Percentiles rank a stretch among this genome's conserved stretches.
phyloP scores from a whole-genome alignment of 306 rosid genomes.

The Citrullus colocynthis region DNA sequence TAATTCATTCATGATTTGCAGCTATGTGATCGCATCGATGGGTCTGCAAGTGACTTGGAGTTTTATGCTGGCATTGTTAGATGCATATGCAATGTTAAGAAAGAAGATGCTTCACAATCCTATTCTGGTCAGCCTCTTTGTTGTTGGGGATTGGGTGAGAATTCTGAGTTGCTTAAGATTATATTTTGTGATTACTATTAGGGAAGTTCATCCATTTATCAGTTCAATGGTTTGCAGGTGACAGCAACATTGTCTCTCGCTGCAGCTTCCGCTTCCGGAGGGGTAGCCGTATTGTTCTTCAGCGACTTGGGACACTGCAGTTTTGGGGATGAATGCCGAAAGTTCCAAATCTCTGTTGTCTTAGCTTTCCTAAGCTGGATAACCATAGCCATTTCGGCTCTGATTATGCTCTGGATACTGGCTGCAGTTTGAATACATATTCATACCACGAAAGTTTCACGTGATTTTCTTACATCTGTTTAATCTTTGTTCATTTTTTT shows the following conservation, averaged over 20 bases:
- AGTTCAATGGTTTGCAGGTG: slow-evolving; percentile 30
- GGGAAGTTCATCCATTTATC: neutral
- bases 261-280: slow-evolving; percentile 84
- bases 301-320: slow-evolving; percentile 52
- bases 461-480: neutral
- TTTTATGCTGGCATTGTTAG: slow-evolving; percentile 52
- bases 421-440: slow-evolving; percentile 47
- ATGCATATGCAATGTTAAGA: slow-evolving; percentile 62
- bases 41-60: slow-evolving; percentile 88
- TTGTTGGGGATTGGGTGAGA: slow-evolving; percentile 94
- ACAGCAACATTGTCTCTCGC: slow-evolving; percentile 72
- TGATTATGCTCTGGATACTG: slow-evolving; percentile 82
- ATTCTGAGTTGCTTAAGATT: slow-evolving; percentile 4
- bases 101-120: slow-evolving; percentile 70
- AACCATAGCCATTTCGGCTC: slow-evolving; percentile 51
- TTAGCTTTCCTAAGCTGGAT: slow-evolving; percentile 82
- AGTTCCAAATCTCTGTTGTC: slow-evolving; percentile 62
- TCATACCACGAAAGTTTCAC: neutral
- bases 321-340: slow-evolving; percentile 45
- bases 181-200: neutral
- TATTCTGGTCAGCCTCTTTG: slow-evolving; percentile 72
- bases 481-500: neutral
- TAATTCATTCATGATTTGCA: slow-evolving; percentile 21
- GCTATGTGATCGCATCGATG: slow-evolving; percentile 86
- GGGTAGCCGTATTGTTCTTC: slow-evolving; percentile 61